A percentile compares a stretch with the other conserved stretches of the same genome.
These are phyloP conservation scores for Verticillium nubilum DNA, from an alignment of 2,329 filamentous ascomycete species.

Conservation along the genomic window DNA sequence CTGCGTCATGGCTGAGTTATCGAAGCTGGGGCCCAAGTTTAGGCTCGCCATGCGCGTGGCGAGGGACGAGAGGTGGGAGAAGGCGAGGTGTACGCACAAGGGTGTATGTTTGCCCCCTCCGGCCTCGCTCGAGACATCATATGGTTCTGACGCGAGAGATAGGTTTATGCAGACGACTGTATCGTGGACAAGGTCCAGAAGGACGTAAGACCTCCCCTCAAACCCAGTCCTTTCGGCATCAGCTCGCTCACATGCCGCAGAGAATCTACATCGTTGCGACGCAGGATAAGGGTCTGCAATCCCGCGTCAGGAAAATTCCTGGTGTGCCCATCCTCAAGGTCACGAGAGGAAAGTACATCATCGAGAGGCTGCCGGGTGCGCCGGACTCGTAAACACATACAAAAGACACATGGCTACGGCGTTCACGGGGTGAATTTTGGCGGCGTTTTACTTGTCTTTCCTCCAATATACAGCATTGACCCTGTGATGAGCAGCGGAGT, in stretches of 20 bases:
- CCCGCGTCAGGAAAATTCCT: constrained; percentile 65
- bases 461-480: neutral
- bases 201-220: neutral
- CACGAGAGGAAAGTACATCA: constrained; percentile 84
- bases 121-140: neutral
- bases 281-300: constrained; percentile 74
- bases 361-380: constrained; percentile 84
- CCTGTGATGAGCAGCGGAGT: neutral
- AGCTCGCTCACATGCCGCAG: neutral
- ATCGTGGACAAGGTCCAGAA: constrained; percentile 70
- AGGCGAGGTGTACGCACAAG: constrained; percentile 85
- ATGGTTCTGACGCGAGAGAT: constrained; percentile 44
- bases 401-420: neutral
- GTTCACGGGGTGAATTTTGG: neutral
- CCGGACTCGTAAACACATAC: constrained; percentile 47
- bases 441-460: neutral
- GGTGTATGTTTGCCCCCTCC: constrained; percentile 41
- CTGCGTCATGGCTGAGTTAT: constrained; percentile 56
- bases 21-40: constrained; percentile 87
- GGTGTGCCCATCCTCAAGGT: constrained; percentile 61
- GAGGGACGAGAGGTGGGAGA: constrained; percentile 81
- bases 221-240: neutral
- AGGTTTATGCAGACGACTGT: constrained; percentile 76
- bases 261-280: constrained; percentile 74
- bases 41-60: constrained; percentile 80